These are phyloP conservation scores for Chaetoceros tenuissimus DNA, from an alignment of 108 stramenopile genomes.

Conservation along the genomic window DNA sequence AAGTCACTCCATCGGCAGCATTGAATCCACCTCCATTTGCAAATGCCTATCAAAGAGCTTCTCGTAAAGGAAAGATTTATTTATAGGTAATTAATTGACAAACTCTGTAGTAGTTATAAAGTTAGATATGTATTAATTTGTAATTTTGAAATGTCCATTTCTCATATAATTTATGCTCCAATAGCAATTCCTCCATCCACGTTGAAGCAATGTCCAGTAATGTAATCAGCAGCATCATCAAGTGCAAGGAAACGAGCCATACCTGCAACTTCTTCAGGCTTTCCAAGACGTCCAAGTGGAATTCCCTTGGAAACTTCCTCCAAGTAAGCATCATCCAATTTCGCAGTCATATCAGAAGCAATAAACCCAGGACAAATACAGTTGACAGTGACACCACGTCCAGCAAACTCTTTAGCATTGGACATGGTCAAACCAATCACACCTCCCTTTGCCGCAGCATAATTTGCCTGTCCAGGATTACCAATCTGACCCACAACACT, in stretches of 20 bases:
- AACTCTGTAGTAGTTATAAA: too few relatives aligned
- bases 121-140: too few relatives aligned
- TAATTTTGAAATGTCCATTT: too few relatives aligned
- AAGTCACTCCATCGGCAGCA: constrained; percentile 52
- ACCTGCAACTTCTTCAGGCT: constrained; percentile 84
- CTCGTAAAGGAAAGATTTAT: too few relatives aligned
- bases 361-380: constrained; percentile 86
- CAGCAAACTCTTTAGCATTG: constrained; percentile 87
- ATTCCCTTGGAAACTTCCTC: constrained; percentile 59
- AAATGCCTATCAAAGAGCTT: constrained; percentile 45
- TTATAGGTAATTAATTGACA: too few relatives aligned
- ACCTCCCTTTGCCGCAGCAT: constrained; percentile 90
- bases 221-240: constrained; percentile 85
- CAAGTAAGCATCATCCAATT: constrained; percentile 44
- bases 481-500: constrained; percentile 96
- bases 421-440: constrained; percentile 83
- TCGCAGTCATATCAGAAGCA: constrained; percentile 81
- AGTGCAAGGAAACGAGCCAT: constrained; percentile 84
- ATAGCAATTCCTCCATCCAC: constrained; percentile 97
- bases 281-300: constrained; percentile 81
- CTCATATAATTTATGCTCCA: constrained; percentile 71
- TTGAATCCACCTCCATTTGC: constrained; percentile 62
- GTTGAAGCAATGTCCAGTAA: constrained; percentile 90
- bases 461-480: constrained; percentile 94
- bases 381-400: constrained; percentile 74